phyloP scores from a whole-genome alignment of 148 eudicot genomes.

The Rhododendron williamsianum region DNA sequence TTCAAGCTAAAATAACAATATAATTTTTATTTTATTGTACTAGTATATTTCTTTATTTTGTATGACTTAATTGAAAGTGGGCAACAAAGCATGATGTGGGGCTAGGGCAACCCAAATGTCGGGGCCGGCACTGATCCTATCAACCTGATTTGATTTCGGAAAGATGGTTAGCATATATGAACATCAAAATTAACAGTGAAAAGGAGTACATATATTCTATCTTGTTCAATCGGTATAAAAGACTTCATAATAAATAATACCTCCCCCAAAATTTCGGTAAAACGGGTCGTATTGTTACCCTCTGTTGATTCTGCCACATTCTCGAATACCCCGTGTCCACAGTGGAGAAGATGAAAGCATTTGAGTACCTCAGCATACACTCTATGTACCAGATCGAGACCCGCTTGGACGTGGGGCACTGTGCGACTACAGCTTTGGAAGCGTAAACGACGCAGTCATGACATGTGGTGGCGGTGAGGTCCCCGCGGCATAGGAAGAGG shows the following conservation, averaged over 20 bases:
- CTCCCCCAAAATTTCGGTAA: slow-evolving; percentile 1
- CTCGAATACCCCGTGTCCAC: not conserved
- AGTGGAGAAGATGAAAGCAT: slow-evolving; percentile 12
- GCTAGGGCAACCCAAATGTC: no score
- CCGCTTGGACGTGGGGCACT: slow-evolving; percentile 13
- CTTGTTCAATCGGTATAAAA: no score
- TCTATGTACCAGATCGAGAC: slow-evolving; percentile 26
- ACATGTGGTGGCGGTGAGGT: slow-evolving; percentile 14
- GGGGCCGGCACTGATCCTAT: no score
- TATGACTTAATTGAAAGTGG: no score
- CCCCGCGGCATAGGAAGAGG: slow-evolving; percentile 32
- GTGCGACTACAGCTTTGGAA: not conserved
- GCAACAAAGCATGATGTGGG: no score
- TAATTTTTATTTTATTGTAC: no score
- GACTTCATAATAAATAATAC: not conserved
- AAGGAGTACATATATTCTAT: no score
- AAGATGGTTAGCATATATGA: no score
- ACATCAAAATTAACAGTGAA: no score
- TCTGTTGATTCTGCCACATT: not conserved
- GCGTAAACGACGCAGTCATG: slow-evolving; percentile 20
- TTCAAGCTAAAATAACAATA: no score
- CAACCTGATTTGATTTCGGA: no score
- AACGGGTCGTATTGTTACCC: not conserved
- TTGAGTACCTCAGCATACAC: slow-evolving; percentile 28
- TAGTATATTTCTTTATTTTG: no score